phyloP scores from a whole-genome alignment of 2,329 filamentous ascomycete genomes.

The Ophiocordyceps camponoti-leonardi region DNA sequence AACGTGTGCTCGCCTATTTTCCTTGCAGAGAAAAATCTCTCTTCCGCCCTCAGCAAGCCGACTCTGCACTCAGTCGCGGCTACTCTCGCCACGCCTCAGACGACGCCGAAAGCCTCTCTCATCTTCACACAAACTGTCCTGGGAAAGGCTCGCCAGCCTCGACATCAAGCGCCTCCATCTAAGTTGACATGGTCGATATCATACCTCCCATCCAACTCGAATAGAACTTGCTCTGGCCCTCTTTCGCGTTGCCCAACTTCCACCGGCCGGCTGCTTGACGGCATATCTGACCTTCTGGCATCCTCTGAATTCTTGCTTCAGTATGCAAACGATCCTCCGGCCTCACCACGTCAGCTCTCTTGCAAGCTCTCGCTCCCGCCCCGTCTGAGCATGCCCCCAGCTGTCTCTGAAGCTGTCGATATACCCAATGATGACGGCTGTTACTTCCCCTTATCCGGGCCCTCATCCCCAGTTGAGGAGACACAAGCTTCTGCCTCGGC shows the following conservation, averaged over 20 bases:
- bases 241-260: background rate
- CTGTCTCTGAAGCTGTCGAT: background rate
- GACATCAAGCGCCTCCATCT: background rate
- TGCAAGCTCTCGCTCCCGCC: background rate
- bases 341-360: background rate
- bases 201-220: background rate
- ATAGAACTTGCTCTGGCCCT: background rate
- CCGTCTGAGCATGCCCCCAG: background rate
- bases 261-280: background rate
- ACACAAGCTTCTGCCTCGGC: slow-evolving; percentile 25
- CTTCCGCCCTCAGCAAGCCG: background rate
- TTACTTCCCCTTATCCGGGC: background rate
- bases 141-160: background rate
- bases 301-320: background rate
- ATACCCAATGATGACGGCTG: slow-evolving; percentile 8
- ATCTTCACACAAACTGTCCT: background rate
- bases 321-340: background rate
- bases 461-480: slow-evolving; percentile 23
- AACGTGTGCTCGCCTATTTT: background rate
- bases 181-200: no score
- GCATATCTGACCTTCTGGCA: background rate
- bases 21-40: background rate
- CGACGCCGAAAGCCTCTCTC: background rate
- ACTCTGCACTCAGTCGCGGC: no score
- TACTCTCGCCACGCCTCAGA: no score